Conservation (phyloP, 2,329 filamentous ascomycete species). For the Onygenales sp. region DNA sequence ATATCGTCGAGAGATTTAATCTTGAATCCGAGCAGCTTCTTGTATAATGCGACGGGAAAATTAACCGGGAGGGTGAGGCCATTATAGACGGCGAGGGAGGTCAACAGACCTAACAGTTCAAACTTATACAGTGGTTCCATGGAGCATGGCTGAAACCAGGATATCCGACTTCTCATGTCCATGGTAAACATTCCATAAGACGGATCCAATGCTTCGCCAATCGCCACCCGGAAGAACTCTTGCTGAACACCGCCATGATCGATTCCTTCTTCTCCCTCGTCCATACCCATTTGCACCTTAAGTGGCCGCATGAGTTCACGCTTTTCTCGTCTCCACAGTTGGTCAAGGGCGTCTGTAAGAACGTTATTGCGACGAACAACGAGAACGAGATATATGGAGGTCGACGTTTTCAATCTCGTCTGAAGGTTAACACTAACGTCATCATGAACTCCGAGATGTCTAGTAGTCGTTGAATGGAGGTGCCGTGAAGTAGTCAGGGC, state of each 20-base stretch:
- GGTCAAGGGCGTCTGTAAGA: conserved; percentile 67
- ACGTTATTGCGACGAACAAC: conserved; percentile 59
- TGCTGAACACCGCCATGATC: conserved; percentile 94
- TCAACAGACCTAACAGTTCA: conserved; percentile 76
- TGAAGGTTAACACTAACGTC: conserved; percentile 54
- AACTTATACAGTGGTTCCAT: conserved; percentile 81
- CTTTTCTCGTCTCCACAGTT: conserved; percentile 78
- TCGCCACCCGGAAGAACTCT: conserved; percentile 82
- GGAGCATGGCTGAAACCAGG: conserved; percentile 80
- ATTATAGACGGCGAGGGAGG: conserved; percentile 87
- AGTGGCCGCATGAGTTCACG: conserved; percentile 75
- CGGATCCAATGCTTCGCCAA: conserved; percentile 69
- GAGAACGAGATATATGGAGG: conserved; percentile 61
- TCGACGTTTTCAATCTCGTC: conserved; percentile 55
- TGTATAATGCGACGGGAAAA: conserved; percentile 77
- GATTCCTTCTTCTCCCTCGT: conserved; percentile 74
- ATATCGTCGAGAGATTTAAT: conserved; percentile 67
- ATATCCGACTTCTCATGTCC: conserved; percentile 65
- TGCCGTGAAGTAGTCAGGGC: conserved; percentile 42
- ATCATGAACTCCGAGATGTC: too few relatives aligned
- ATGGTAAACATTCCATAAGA: conserved; percentile 69
- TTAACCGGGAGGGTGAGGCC: conserved; percentile 83
- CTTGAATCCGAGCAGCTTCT: conserved; percentile 61
- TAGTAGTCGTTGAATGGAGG: conserved; percentile 29
- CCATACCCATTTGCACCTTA: conserved; percentile 77